Percentiles rank a stretch among this genome's conserved stretches.
phyloP scores from a whole-genome alignment of 164 flowering plant species.

The Taxillus chinensis region DNA sequence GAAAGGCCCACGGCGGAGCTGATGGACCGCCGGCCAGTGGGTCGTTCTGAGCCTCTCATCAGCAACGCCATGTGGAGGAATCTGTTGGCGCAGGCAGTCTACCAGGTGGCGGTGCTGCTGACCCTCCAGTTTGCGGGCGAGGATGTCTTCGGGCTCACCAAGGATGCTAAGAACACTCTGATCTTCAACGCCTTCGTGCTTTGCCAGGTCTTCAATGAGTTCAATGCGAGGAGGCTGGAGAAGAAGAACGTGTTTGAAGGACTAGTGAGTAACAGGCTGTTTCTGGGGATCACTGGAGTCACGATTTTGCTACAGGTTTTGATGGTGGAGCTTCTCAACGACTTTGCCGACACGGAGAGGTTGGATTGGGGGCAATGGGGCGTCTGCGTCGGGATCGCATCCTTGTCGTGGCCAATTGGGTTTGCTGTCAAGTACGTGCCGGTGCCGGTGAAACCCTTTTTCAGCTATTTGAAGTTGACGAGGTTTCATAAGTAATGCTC shows the following conservation, averaged over 20 bases:
- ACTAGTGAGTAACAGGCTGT: slow-evolving; percentile 30
- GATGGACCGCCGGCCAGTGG: slow-evolving; percentile 46
- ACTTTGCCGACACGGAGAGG: slow-evolving; percentile 47
- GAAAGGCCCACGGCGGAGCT: slow-evolving; percentile 49
- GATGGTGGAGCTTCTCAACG: slow-evolving; percentile 42
- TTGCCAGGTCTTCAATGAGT: slow-evolving; percentile 53
- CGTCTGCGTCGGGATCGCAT: slow-evolving; percentile 29
- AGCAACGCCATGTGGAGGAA: slow-evolving; percentile 71
- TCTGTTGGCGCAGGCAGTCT: slow-evolving; percentile 39
- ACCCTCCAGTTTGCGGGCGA: slow-evolving; percentile 38
- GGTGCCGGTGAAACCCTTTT: slow-evolving; percentile 25
- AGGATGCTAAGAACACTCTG: slow-evolving; percentile 32
- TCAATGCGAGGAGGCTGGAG: slow-evolving; percentile 41
- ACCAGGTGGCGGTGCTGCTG: slow-evolving; percentile 35
- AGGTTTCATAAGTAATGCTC: too few relatives aligned
- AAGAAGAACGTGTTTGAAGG: slow-evolving; percentile 39
- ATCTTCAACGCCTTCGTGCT: slow-evolving; percentile 52
- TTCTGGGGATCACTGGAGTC: slow-evolving; percentile 30
- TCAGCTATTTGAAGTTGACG: slow-evolving; percentile 17
- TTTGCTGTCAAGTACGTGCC: slow-evolving; percentile 46
- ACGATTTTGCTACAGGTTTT: slow-evolving; percentile 38
- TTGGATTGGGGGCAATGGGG: slow-evolving; percentile 51
- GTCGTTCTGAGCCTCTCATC: slow-evolving; percentile 41
- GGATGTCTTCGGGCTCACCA: slow-evolving; percentile 27
- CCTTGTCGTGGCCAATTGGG: slow-evolving; percentile 43